These are phyloP conservation scores for Aphanomyces stellatus DNA, from an alignment of 352 stramenopile species.

Conservation along the genomic window DNA sequence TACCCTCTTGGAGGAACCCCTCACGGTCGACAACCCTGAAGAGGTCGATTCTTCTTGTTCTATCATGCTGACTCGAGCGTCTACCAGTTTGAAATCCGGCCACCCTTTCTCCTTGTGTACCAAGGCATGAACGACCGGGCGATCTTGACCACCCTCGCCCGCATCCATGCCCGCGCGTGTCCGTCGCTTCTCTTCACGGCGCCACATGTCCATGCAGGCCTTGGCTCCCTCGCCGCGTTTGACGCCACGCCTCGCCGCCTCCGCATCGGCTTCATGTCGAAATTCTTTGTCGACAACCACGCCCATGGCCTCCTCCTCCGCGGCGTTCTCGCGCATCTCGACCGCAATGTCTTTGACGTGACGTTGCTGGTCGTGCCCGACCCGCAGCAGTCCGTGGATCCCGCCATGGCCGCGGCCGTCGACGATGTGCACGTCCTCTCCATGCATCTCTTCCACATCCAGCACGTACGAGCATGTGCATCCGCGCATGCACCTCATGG, in stretches of 20 bases:
- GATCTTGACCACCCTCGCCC: constrained; percentile 23
- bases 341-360: constrained; percentile 13
- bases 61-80: neutral
- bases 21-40: neutral
- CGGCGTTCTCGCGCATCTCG: constrained; percentile 32
- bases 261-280: constrained; percentile 44
- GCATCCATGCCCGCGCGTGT: neutral
- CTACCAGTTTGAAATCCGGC: neutral
- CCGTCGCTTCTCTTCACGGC: neutral
- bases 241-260: neutral
- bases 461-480: neutral
- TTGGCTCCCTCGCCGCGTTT: neutral
- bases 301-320: constrained; percentile 47
- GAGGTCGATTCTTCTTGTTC: neutral
- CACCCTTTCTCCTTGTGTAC: constrained; percentile 42
- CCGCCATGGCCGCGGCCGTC: constrained; percentile 23
- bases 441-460: constrained; percentile 17
- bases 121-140: constrained; percentile 32
- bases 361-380: constrained; percentile 3
- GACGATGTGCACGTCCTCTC: constrained; percentile 27
- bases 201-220: constrained; percentile 12
- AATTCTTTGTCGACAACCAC: constrained; percentile 41
- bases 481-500: too few species aligned
- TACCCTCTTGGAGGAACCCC: neutral
- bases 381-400: constrained; percentile 23